These are phyloP conservation scores for Phylloporus arenicola DNA, from an alignment of 768 basidiomycete genomes.

Conservation along the genomic window DNA sequence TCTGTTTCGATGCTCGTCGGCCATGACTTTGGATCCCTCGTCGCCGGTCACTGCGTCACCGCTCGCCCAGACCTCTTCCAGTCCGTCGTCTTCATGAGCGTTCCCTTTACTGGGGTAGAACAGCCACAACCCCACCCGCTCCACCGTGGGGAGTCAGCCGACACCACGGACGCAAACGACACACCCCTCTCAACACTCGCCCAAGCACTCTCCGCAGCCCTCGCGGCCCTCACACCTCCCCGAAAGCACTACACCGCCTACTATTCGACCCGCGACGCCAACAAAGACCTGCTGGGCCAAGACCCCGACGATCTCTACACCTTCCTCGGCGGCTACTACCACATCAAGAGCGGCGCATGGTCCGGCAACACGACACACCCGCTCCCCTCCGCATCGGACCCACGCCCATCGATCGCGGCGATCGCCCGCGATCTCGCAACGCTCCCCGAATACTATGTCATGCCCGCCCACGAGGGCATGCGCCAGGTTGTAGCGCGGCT, in stretches of 20 bases:
- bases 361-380: constrained; percentile 36
- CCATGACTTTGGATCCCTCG: constrained; percentile 53
- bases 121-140: constrained; percentile 15
- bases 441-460: constrained; percentile 58
- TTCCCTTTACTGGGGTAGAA: constrained; percentile 47
- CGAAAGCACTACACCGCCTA: constrained; percentile 56
- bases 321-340: constrained; percentile 28
- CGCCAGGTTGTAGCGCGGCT: constrained; percentile 38
- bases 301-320: constrained; percentile 13
- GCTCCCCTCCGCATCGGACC: constrained; percentile 28
- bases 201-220: constrained; percentile 9
- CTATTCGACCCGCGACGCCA: constrained; percentile 43
- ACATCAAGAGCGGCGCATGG: constrained; percentile 58
- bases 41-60: constrained; percentile 51
- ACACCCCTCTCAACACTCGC: constrained; percentile 7
- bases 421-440: constrained; percentile 33
- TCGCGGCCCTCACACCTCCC: constrained; percentile 43
- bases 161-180: constrained; percentile 5
- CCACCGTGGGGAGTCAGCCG: constrained; percentile 1
- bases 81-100: constrained; percentile 55
- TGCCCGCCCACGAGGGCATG: constrained; percentile 52
- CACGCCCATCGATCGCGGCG: constrained; percentile 15
- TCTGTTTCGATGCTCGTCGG: constrained; percentile 49
- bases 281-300: constrained; percentile 36
- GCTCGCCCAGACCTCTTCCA: constrained; percentile 52